Evolutionary conservation across 371 early-diverging fungal genomes (phyloP).

Genomic region (Actinomucor elegans): DNA sequence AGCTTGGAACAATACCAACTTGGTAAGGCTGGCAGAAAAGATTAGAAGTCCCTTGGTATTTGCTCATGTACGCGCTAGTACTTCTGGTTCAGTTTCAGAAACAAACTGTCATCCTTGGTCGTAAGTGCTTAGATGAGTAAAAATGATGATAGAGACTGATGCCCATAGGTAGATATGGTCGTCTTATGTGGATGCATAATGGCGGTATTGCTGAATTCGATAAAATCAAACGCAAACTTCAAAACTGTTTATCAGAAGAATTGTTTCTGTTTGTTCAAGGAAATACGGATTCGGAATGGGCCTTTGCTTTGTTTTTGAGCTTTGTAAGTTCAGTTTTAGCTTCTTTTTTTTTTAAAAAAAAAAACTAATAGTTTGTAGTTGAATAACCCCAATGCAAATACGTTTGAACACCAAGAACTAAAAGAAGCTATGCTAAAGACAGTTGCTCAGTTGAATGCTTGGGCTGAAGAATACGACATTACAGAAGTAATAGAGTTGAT

Average conservation of each 20-base stretch:
- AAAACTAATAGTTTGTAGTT: too few relatives aligned
- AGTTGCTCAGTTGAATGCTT: slow-evolving; percentile 68
- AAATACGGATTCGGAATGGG: slow-evolving; percentile 86
- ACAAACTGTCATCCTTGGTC: slow-evolving; percentile 83
- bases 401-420: slow-evolving; percentile 59
- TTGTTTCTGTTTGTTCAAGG: slow-evolving; percentile 75
- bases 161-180: slow-evolving; percentile 62
- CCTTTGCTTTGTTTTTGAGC: slow-evolving; percentile 84
- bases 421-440: slow-evolving; percentile 76
- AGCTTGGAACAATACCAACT: slow-evolving; percentile 85
- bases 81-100: slow-evolving; percentile 78
- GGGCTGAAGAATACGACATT: slow-evolving; percentile 66
- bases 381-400: slow-evolving; percentile 46
- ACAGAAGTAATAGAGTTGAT: slow-evolving; percentile 31
- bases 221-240: slow-evolving; percentile 76
- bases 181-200: slow-evolving; percentile 91
- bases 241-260: slow-evolving; percentile 66
- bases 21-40: slow-evolving; percentile 79
- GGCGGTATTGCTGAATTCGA: slow-evolving; percentile 75
- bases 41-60: slow-evolving; percentile 78
- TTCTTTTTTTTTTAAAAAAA: neutral
- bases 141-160: too few relatives aligned
- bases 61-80: slow-evolving; percentile 86
- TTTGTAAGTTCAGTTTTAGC: slow-evolving; percentile 51
- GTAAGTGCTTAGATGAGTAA: slow-evolving; percentile 46